Evolutionary conservation across 1,284 basidiomycete genomes (phyloP).

Genomic region (Grifola frondosa): DNA sequence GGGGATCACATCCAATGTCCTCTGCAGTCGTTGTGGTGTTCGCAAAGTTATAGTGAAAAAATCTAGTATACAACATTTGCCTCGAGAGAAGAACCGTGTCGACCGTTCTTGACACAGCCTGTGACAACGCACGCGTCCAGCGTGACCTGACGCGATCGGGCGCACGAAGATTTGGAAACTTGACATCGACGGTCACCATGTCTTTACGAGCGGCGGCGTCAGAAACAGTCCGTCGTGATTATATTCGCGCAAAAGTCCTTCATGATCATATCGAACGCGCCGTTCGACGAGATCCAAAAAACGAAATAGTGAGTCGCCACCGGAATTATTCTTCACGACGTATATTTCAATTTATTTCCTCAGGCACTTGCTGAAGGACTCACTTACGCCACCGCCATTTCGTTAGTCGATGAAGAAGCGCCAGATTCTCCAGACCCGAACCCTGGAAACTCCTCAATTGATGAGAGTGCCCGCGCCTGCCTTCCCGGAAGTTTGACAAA

Average conservation of each 20-base stretch:
- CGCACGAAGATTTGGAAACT: too few species aligned
- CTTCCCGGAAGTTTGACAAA: slow-evolving; percentile 11
- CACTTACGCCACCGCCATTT: slow-evolving; percentile 4
- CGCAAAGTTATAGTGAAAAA: too few species aligned
- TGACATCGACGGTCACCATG: neutral
- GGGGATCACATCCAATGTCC: too few species aligned
- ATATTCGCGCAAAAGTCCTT: slow-evolving; percentile 10
- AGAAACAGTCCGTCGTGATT: slow-evolving; percentile 1
- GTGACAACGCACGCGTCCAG: too few species aligned
- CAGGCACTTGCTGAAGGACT: slow-evolving; percentile 11
- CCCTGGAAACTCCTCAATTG: neutral
- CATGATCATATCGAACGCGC: slow-evolving; percentile 13
- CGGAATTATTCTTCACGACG: neutral
- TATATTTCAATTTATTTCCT: too few species aligned
- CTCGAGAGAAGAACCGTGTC: too few species aligned
- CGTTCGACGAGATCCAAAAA: neutral
- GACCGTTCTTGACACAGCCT: too few species aligned
- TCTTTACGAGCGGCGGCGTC: neutral
- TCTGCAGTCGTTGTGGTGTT: too few species aligned
- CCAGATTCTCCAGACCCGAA: too few species aligned
- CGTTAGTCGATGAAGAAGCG: too few species aligned
- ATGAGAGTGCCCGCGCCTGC: neutral
- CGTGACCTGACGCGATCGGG: slow-evolving; percentile 1
- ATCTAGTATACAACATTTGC: too few species aligned
- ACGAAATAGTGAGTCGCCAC: neutral